These are phyloP conservation scores for Sphaerosporella brunnea DNA, from an alignment of 495 filamentous ascomycete genomes.

Conservation along the genomic window DNA sequence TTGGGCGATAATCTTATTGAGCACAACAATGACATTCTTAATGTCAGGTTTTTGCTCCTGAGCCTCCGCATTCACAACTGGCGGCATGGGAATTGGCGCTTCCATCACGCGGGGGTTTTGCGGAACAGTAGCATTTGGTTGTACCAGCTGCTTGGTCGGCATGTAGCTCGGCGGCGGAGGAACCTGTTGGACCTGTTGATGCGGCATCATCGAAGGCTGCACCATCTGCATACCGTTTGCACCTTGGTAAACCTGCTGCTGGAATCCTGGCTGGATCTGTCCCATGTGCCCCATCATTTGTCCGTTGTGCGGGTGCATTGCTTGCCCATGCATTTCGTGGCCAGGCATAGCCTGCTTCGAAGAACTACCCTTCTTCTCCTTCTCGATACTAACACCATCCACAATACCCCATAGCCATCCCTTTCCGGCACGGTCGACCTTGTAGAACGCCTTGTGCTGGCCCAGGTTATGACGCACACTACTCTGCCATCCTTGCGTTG, in stretches of 20 bases:
- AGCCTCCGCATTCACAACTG: not conserved
- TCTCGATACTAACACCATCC: conserved; percentile 46
- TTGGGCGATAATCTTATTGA: conserved; percentile 1
- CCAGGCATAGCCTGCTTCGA: not conserved
- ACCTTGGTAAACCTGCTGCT: not conserved
- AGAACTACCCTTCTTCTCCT: conserved; percentile 39
- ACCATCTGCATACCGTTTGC: conserved; percentile 1
- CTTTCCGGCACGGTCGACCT: conserved; percentile 57
- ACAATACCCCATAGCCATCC: conserved; percentile 53
- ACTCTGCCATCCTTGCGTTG: conserved; percentile 85
- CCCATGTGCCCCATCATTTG: conserved; percentile 3
- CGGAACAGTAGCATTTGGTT: not conserved
- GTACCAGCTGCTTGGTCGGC: not conserved
- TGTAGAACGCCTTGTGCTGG: conserved; percentile 71
- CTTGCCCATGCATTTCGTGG: not conserved
- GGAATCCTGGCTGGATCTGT: not conserved
- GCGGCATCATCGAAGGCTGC: not conserved
- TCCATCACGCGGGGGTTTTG: not conserved
- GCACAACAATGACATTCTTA: not conserved
- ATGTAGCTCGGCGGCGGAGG: conserved; percentile 1
- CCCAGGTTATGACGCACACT: conserved; percentile 91
- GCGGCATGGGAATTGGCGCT: conserved; percentile 2
- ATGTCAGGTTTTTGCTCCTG: not conserved
- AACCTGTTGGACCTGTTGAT: not conserved
- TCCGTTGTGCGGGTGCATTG: not conserved